Evolutionary conservation across 176 grass and related monocot species (phyloP), one percentile per base, ranked within the genome.

Genomic region (Ensete glaucum): DNA sequence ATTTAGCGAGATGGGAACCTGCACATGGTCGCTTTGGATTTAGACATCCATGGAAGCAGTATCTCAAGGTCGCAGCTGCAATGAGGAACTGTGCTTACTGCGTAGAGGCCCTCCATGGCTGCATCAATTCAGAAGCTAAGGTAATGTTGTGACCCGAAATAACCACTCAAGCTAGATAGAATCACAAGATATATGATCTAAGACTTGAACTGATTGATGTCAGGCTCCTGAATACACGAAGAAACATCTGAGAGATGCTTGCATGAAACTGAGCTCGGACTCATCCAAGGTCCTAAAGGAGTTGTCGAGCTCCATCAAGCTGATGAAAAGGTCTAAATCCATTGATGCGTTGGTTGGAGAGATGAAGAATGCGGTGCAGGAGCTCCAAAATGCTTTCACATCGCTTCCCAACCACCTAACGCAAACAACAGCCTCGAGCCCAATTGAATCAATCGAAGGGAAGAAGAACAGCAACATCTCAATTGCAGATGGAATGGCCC

Each of bases 1-100:
- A 78, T 67, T 34, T 67, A 11, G 76, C 76, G 1, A 66, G 51
- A 16, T 78, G 76, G 76, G 76, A 78, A 24, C 76, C 76, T 4
- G 50, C 29, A 1, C 76, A 78, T 20, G 76, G 64, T 1, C 12
- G 64, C 9, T 78, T 78, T 20, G 21, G 76, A 9, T 78, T 78
- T 50, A 17, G 52, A 23, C 63, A 78, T 52, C 76, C 76, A 27
- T 78, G 76, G 76, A 78, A 50, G 8, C 62, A 78, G 52, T 68
- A 78, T 24, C 63, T 67, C 24, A 66, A 68, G 52, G 48, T 78
- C 19, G 76, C 51, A 43, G 76, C 50, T 22, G 62, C 50, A 6
- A 11, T 78, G 12, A 29, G 64, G 23, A 11, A 68, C 16, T 67
- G 62, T 55, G 62, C 64, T 1, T 69, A n/a, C 9, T 70, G 67